These are phyloP conservation scores for Taxillus chinensis DNA, from an alignment of 164 flowering plant genomes.

Conservation along the genomic window DNA sequence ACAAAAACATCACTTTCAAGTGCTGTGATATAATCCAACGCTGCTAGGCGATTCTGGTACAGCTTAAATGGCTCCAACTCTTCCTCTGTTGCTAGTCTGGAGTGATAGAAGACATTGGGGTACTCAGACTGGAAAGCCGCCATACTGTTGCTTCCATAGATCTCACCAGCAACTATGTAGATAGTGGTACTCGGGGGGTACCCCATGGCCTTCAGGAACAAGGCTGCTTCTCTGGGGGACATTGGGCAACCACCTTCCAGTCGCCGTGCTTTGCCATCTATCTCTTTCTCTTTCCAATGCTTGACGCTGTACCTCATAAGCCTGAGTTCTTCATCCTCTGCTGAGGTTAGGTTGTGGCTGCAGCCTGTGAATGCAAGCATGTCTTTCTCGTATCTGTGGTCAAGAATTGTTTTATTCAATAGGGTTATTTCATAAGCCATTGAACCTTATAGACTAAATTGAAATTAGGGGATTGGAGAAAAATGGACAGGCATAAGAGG, in stretches of 20 bases:
- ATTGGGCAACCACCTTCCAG: constrained; percentile 82
- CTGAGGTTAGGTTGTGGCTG: constrained; percentile 56
- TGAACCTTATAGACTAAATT: not conserved
- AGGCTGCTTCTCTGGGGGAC: constrained; percentile 81
- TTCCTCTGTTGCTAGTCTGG: constrained; percentile 61
- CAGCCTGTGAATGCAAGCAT: constrained; percentile 95
- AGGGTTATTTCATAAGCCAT: not conserved
- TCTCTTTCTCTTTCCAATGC: constrained; percentile 96
- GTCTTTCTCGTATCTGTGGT: constrained; percentile 74
- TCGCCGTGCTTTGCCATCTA: constrained; percentile 46
- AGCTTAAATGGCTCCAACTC: constrained; percentile 51
- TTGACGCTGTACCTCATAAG: constrained; percentile 52
- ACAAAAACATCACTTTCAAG: constrained; percentile 84
- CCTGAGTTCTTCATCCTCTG: constrained; percentile 61
- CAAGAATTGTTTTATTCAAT: not conserved
- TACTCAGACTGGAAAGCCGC: constrained; percentile 42
- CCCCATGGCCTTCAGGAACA: constrained; percentile 87
- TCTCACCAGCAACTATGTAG: constrained; percentile 85
- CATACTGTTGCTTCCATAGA: constrained; percentile 60
- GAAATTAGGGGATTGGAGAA: no score
- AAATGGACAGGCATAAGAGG: no score
- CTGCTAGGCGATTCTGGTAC: constrained; percentile 80
- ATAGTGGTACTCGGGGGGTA: constrained; percentile 70
- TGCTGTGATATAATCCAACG: constrained; percentile 77
- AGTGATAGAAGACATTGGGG: constrained; percentile 70